Conservation (phyloP, 2,329 filamentous ascomycete genomes). For the Didymella lethalis region DNA sequence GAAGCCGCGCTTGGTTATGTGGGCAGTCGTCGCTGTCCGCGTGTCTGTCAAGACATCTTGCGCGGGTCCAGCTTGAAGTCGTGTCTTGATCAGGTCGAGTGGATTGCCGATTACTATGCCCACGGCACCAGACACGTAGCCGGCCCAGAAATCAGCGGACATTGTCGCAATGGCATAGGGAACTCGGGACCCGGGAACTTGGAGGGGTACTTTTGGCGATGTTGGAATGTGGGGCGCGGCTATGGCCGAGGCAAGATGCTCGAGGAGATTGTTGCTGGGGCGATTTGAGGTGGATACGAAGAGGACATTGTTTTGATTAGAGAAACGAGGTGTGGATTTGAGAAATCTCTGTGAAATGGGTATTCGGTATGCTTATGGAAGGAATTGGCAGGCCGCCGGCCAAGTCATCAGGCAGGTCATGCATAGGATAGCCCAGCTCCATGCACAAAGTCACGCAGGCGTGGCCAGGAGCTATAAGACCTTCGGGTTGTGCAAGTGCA, state of each 20-base stretch:
- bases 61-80: constrained; percentile 71
- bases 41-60: constrained; percentile 24
- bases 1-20: constrained; percentile 24
- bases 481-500: too few species aligned
- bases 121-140: constrained; percentile 84
- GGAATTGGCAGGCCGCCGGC: neutral
- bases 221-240: constrained; percentile 21
- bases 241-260: constrained; percentile 27
- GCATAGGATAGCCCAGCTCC: neutral
- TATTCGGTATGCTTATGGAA: neutral
- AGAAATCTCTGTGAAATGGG: neutral
- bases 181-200: constrained; percentile 2
- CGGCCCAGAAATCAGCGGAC: constrained; percentile 93
- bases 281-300: constrained; percentile 13
- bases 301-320: constrained; percentile 14
- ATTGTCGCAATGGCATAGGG: constrained; percentile 55
- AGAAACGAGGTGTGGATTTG: neutral
- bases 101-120: constrained; percentile 92
- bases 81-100: constrained; percentile 80
- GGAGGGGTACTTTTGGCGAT: constrained; percentile 25
- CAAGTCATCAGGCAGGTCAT: neutral
- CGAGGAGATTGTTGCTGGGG: constrained; percentile 18
- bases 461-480: neutral
- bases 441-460: neutral
- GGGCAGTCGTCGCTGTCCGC: constrained; percentile 21